Evolutionary conservation across 768 basidiomycete species (phyloP), one percentile per base, ranked within the genome.

Genomic region (Hemileccinum impolitum): DNA sequence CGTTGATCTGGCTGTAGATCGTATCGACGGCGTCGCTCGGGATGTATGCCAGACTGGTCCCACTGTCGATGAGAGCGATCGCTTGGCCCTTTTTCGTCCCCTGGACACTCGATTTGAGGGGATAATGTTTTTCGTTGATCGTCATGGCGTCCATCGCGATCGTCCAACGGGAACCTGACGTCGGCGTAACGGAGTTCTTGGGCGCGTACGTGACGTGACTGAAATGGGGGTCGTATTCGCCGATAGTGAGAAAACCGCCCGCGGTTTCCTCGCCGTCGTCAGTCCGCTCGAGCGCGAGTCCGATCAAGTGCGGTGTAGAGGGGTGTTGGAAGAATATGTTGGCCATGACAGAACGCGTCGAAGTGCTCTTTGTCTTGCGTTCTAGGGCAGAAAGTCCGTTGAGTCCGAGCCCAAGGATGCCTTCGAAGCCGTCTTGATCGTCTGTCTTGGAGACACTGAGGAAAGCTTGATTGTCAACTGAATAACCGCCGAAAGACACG

Each of bases 51-150:
- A 59, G 53, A 36, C 75, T 75, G 13, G 70, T 71, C 21, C 75
- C 76, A 4, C 73, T 77, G 38, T 76, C 76, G 35, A 77, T 57
- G 10, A 77, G 61, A 10, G 72, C 64, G 14, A 71, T 62, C n/a
- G 63, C 58, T 1, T 63, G 56, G 1, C 65, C 72, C 0, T 52
- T 48, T 7, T 71, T 65, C 5, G 69, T 61, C 3, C 62, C 64
- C 2, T 50, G 38, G 28, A 68, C 61, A n/a, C n/a, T 38, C 1
- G 75, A 72, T 4, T 41, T 50, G 42, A 76, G 56, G 0, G 47
- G 18, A 17, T 68, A 35, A 1, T 44, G n/a, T n/a, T 52, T 51
- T 0, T 66, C 68, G 47, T 71, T 65, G 12, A 76, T 66, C 14
- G 50, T 54, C 47, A 78, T 63, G 4, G 66, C 69, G 2, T 71